Evolutionary conservation across 2,329 filamentous ascomycete species (phyloP).

Genomic region (Microdochium trichocladiopsis): DNA sequence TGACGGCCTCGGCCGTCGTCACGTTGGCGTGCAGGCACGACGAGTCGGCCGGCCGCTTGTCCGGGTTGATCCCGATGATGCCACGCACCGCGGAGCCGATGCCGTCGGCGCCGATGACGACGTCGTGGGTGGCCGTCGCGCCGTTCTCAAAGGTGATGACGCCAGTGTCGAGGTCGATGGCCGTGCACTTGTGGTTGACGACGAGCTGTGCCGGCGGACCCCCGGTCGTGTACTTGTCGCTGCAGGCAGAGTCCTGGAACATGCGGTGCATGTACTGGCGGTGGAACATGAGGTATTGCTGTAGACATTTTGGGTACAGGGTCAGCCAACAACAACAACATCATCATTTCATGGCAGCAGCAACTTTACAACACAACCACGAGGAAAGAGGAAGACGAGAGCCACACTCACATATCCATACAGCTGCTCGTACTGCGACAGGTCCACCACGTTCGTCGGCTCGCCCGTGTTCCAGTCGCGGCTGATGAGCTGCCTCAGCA

Average conservation of each 20-base stretch:
- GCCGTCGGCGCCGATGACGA: conserved; percentile 58
- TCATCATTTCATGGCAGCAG: too few relatives aligned
- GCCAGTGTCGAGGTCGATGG: conserved; percentile 44
- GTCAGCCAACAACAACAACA: too few relatives aligned
- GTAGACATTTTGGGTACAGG: too few relatives aligned
- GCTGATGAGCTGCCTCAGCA: conserved; percentile 60
- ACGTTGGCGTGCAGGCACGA: conserved; percentile 62
- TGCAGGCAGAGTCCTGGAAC: conserved; percentile 30
- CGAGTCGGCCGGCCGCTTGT: conserved; percentile 50
- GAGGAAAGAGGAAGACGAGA: neutral
- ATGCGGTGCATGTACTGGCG: conserved; percentile 40
- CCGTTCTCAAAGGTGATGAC: conserved; percentile 48
- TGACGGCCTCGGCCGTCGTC: conserved; percentile 50
- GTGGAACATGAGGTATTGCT: conserved; percentile 54
- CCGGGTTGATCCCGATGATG: conserved; percentile 55
- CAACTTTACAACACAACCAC: neutral
- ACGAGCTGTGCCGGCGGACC: conserved; percentile 22
- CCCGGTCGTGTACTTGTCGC: conserved; percentile 18
- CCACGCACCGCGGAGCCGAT: conserved; percentile 59
- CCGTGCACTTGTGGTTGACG: conserved; percentile 29
- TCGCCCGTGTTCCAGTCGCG: conserved; percentile 65
- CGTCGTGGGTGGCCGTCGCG: conserved; percentile 40
- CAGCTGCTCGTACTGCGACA: conserved; percentile 56
- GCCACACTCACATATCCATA: conserved; percentile 46
- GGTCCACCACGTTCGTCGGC: conserved; percentile 54